These are phyloP conservation scores for Passalora sequoiae DNA, from an alignment of 2,329 filamentous ascomycete genomes.

Conservation along the genomic window DNA sequence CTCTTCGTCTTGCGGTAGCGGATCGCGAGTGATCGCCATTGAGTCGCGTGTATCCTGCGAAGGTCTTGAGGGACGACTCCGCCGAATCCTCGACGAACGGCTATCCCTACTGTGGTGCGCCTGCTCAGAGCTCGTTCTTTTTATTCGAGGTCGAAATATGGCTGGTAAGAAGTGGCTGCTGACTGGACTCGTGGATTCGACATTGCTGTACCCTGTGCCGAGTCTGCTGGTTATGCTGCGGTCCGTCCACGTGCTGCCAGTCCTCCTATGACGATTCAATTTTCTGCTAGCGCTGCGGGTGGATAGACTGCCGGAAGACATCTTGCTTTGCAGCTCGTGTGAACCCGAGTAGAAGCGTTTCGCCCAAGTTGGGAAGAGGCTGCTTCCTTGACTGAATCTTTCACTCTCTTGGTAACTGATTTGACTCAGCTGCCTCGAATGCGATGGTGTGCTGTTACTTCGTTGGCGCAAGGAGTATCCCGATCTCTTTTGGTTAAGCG, in stretches of 20 bases:
- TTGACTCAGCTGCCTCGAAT: constrained; percentile 29
- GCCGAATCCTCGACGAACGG: constrained; percentile 18
- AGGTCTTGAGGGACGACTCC: constrained; percentile 13
- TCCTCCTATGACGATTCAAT: constrained; percentile 19
- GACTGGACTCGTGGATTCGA: constrained; percentile 25
- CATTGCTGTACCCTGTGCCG: constrained; percentile 27
- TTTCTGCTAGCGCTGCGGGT: constrained; percentile 12
- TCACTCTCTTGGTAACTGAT: constrained; percentile 29
- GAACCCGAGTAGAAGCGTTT: constrained; percentile 34
- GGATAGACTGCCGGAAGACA: constrained; percentile 25
- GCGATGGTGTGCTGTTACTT: constrained; percentile 30
- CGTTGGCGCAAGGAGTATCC: constrained; percentile 30
- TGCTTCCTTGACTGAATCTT: constrained; percentile 23
- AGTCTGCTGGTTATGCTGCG: constrained; percentile 31
- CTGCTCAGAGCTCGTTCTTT: constrained; percentile 19
- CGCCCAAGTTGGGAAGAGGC: constrained; percentile 35
- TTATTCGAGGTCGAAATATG: constrained; percentile 33
- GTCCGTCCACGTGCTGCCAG: constrained; percentile 29
- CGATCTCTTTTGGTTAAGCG: constrained; percentile 32
- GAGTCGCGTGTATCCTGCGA: constrained; percentile 23
- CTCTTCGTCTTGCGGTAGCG: constrained; percentile 13
- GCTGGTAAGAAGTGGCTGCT: constrained; percentile 33
- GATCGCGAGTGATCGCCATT: constrained; percentile 24
- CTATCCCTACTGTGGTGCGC: constrained; percentile 10
- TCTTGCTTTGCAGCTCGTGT: constrained; percentile 26